A percentile compares a stretch with the other conserved stretches of the same genome.
These are phyloP conservation scores for Helicocarpus griseus DNA, from an alignment of 2,329 filamentous ascomycete species.

Conservation along the genomic window DNA sequence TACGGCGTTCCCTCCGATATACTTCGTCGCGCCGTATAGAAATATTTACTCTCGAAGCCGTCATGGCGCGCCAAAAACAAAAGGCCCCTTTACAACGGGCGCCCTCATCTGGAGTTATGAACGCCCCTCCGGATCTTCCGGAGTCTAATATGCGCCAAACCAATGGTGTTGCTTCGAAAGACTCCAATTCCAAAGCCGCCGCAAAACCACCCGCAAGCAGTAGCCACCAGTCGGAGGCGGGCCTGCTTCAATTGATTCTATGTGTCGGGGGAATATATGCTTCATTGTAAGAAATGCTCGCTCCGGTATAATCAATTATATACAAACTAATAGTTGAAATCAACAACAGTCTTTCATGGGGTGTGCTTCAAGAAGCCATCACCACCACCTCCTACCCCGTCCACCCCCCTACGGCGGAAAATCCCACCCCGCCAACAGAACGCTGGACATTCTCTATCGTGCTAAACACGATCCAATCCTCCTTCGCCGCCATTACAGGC, in stretches of 20 bases:
- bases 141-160: constrained; percentile 17
- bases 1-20: not conserved
- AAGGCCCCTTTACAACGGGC: constrained; percentile 54
- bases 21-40: not conserved
- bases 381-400: constrained; percentile 82
- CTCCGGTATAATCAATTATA: not conserved
- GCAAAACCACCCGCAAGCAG: constrained; percentile 17
- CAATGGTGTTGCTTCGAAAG: constrained; percentile 23
- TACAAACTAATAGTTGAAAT: constrained; percentile 9
- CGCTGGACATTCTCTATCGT: constrained; percentile 91
- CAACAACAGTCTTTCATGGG: constrained; percentile 70
- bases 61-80: constrained; percentile 66
- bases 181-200: constrained; percentile 13
- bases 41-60: not conserved
- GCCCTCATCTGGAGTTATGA: constrained; percentile 56
- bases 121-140: constrained; percentile 23
- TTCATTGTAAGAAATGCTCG: constrained; percentile 61
- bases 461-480: constrained; percentile 89
- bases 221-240: constrained; percentile 36
- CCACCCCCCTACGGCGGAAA: constrained; percentile 36
- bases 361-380: constrained; percentile 90
- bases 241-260: constrained; percentile 65
- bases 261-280: constrained; percentile 94
- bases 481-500: constrained; percentile 75
- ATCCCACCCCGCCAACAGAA: constrained; percentile 40